These are phyloP conservation scores for Fusarium torreyae DNA, from an alignment of 2,329 filamentous ascomycete genomes.

Conservation along the genomic window DNA sequence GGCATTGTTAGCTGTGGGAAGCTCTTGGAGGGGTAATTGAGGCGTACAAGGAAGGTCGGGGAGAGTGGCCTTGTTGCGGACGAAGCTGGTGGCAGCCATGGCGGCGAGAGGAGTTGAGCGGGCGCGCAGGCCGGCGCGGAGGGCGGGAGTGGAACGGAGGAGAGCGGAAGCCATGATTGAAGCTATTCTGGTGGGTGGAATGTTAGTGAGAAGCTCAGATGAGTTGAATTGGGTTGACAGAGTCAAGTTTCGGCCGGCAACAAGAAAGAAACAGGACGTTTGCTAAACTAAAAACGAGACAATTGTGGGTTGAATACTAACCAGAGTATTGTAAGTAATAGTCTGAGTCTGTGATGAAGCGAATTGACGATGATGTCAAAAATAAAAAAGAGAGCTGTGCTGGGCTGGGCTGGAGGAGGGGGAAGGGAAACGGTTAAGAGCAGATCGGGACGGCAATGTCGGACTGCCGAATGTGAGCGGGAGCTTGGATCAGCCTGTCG, in stretches of 20 bases:
- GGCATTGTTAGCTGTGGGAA: conserved; percentile 1
- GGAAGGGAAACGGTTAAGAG: conserved; percentile 35
- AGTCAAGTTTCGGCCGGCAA: neutral
- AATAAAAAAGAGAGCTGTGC: conserved; percentile 11
- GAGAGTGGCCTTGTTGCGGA: conserved; percentile 90
- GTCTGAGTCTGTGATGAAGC: neutral
- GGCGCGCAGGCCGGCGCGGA: conserved; percentile 80
- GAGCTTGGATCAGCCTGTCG: conserved; percentile 49
- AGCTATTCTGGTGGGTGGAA: conserved; percentile 13
- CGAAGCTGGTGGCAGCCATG: conserved; percentile 81
- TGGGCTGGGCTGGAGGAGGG: conserved; percentile 20
- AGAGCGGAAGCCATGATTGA: conserved; percentile 81
- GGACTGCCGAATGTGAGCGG: conserved; percentile 48
- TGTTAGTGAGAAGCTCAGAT: conserved; percentile 27
- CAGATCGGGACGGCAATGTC: conserved; percentile 40
- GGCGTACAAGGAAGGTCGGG: conserved; percentile 80
- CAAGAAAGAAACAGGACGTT: neutral
- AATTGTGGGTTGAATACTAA: conserved; percentile 13
- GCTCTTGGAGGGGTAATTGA: neutral
- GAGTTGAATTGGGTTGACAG: neutral
- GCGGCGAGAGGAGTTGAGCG: conserved; percentile 73
- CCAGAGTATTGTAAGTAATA: conserved; percentile 1
- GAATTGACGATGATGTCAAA: conserved; percentile 52
- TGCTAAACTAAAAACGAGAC: neutral
- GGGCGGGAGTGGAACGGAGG: conserved; percentile 77